phyloP scores from a whole-genome alignment of 331 rosid species.

The Quercus lobata region DNA sequence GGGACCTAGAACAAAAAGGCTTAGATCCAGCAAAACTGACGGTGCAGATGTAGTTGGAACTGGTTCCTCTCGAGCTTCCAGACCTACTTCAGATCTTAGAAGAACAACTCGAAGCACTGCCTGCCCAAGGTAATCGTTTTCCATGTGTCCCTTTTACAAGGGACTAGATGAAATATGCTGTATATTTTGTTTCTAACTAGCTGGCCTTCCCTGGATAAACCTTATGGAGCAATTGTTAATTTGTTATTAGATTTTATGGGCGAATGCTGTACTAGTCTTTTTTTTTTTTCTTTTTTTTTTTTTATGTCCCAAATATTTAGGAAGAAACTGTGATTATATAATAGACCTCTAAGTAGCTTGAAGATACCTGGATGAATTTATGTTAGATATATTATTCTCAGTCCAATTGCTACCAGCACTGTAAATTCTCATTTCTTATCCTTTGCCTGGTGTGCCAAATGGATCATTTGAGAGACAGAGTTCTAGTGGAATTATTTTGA shows the following conservation, averaged over 20 bases:
- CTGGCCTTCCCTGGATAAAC: neutral
- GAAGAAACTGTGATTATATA: neutral
- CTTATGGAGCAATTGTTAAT: neutral
- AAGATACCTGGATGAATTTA: neutral
- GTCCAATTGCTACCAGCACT: neutral
- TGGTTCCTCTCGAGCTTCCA: conserved; percentile 35
- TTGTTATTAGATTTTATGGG: neutral
- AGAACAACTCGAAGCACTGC: conserved; percentile 59
- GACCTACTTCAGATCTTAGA: conserved; percentile 27
- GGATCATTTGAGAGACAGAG: neutral
- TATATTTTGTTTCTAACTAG: conserved; percentile 23
- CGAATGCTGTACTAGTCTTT: neutral
- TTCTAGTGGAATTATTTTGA: neutral
- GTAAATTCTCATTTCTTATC: neutral
- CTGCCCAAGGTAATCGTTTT: conserved; percentile 21
- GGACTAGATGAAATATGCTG: conserved; percentile 14
- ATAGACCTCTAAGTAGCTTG: neutral
- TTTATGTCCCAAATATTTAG: neutral
- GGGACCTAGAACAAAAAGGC: conserved; percentile 29
- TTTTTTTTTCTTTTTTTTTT: neutral
- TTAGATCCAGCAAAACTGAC: conserved; percentile 5
- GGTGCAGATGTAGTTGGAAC: conserved; percentile 31
- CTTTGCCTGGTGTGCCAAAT: neutral
- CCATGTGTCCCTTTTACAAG: neutral
- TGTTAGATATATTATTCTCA: neutral